Evolutionary conservation across 176 grass and related monocot genomes (phyloP).

Genomic region (Avena eriantha): DNA sequence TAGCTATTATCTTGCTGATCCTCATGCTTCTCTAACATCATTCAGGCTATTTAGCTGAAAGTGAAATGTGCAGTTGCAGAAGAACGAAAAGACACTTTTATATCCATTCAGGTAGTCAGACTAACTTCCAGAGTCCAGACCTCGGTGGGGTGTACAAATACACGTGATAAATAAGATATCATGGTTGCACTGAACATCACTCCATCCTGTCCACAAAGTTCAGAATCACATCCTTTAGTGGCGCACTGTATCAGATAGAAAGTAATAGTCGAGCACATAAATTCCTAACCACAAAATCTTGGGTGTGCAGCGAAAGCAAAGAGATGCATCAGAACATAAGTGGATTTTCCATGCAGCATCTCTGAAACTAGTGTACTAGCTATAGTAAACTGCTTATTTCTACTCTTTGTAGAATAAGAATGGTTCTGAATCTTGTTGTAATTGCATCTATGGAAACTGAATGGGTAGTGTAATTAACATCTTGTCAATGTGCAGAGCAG

Average conservation of each 20-base stretch:
- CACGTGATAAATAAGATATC: neutral
- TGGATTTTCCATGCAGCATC: slow-evolving; percentile 17
- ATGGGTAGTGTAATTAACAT: slow-evolving; percentile 26
- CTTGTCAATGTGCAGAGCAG: slow-evolving; percentile 65
- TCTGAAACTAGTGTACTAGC: slow-evolving; percentile 13
- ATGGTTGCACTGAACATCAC: neutral
- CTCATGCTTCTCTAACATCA: neutral
- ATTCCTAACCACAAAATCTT: slow-evolving; percentile 21
- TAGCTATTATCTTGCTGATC: slow-evolving; percentile 11
- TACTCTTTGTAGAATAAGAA: neutral
- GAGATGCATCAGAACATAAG: slow-evolving; percentile 13
- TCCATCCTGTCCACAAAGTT: slow-evolving; percentile 18
- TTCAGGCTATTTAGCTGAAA: slow-evolving; percentile 31
- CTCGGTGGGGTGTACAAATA: neutral
- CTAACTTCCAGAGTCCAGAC: neutral
- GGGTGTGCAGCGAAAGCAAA: neutral
- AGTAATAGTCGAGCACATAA: neutral
- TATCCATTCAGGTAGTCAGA: neutral
- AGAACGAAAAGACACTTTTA: neutral
- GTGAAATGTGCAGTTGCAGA: neutral
- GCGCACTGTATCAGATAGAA: slow-evolving; percentile 27
- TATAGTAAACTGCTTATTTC: neutral
- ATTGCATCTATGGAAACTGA: neutral
- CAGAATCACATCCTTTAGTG: slow-evolving; percentile 12
- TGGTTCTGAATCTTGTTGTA: slow-evolving; percentile 25